These are phyloP conservation scores for Zarea fungicola DNA, from an alignment of 2,329 filamentous ascomycete genomes.

Conservation along the genomic window DNA sequence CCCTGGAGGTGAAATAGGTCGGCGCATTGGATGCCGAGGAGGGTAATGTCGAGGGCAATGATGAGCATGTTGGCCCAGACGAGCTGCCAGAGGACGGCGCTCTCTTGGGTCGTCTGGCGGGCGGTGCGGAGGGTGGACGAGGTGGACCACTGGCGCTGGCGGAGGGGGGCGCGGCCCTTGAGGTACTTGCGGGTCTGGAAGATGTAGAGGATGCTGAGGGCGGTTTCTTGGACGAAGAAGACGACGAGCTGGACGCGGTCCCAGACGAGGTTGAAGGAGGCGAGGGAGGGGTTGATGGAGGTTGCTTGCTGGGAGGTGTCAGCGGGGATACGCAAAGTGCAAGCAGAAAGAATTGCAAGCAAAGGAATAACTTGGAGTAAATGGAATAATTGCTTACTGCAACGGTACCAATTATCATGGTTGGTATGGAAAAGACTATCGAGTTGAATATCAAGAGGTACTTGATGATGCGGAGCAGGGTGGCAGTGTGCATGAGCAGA, in stretches of 20 bases:
- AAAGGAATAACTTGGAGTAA: background rate
- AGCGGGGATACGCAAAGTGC: background rate
- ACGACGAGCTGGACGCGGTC: constrained; percentile 49
- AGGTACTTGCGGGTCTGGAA: constrained; percentile 17
- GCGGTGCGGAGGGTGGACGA: constrained; percentile 36
- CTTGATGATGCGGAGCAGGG: constrained; percentile 43
- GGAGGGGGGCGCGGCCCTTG: constrained; percentile 12
- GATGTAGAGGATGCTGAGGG: constrained; percentile 48
- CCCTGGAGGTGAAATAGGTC: constrained; percentile 32
- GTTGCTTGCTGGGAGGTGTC: constrained; percentile 24
- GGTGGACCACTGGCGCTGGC: constrained; percentile 32
- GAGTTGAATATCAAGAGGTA: constrained; percentile 51
- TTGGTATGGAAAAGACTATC: constrained; percentile 48
- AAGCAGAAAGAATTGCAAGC: background rate
- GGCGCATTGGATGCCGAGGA: constrained; percentile 33
- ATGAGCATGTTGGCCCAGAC: constrained; percentile 42
- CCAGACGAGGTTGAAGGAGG: constrained; percentile 31
- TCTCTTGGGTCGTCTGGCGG: constrained; percentile 18
- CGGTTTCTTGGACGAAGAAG: constrained; percentile 48
- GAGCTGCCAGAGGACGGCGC: constrained; percentile 30
- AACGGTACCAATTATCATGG: constrained; percentile 48
- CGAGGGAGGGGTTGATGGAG: constrained; percentile 19
- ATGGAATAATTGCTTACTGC: constrained; percentile 34
- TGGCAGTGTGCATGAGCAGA: constrained; percentile 46
- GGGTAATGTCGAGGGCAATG: constrained; percentile 40